Base-by-base conservation (phyloP, 306 rosid species). In the Lithocarpus polystachyus region DNA sequence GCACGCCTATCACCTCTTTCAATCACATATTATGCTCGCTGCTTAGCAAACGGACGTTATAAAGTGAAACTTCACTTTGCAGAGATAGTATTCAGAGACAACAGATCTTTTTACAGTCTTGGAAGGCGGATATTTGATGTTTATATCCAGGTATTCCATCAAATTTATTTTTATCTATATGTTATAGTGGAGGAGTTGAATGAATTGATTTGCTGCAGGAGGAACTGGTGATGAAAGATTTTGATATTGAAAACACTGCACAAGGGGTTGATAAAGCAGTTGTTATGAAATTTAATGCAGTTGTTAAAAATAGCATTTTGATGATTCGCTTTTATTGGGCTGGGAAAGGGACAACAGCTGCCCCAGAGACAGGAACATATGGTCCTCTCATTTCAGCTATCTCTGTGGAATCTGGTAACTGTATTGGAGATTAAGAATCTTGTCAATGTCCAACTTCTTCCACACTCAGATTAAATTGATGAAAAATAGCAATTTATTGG, bases 371-470 rank as follows among this genome's bases (percentile, higher is more conserved):
- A 70, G 90, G 88, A 74, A 77, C 24, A 45, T 89, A 91, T 83
- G 96, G 96, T 78, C 88, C 93, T 72, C 89, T 91, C 51, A 75
- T 91, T 74, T 88, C 97, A 72, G 92, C 89, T 76, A 78, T 91
- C 79, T 88, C 92, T 7, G 52, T 89, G 74, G 81, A 84, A 85
- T 86, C 93, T 53, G 85, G 97, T 89, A 80, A 84, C 29, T 23
- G 18, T 24, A 37, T 4, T 15, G 1, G 29, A 12, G 13, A 4
- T 15, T 24, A 4, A 4, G 18, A 24, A 48, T 48, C 53, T 48
- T 48, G 15, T 12, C 15, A 1, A 11, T 48, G 17, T 48, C 53
- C 4, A 48, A 37, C 11, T 23, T 62, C 59, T 29, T 33, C 13
- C 2, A 5, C 28, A 13, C 10, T 52, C 53, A 35, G 17, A 48